Percentiles rank a stretch among this genome's conserved stretches.
Evolutionary conservation across 164 flowering plant genomes (phyloP).

Genomic region (Stephania japonica): DNA sequence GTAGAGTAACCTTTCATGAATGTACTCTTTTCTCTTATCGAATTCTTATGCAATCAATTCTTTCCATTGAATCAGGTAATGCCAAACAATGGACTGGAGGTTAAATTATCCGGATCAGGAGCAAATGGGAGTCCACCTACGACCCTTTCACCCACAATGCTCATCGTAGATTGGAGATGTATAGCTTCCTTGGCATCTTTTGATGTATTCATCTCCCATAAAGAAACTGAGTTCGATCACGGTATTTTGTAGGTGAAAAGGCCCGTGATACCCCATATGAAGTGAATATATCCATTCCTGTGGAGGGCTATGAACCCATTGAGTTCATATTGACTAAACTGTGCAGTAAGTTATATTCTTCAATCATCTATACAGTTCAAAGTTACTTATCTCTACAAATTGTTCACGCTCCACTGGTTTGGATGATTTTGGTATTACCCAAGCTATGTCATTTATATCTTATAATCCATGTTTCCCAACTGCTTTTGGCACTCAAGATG

Average conservation of each 20-base stretch:
- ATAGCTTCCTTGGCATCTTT: constrained; percentile 13
- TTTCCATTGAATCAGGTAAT: constrained; percentile 37
- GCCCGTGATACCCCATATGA: constrained; percentile 59
- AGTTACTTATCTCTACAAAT: neutral
- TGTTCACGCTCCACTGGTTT: neutral
- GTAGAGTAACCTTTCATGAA: neutral
- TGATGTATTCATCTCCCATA: constrained; percentile 4
- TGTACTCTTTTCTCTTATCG: neutral
- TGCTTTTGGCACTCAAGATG: neutral
- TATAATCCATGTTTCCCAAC: neutral
- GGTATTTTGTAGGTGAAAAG: constrained; percentile 50
- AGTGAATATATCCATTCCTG: constrained; percentile 73
- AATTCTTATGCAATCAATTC: neutral
- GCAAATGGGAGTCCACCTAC: constrained; percentile 69
- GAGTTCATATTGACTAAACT: constrained; percentile 72
- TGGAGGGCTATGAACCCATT: constrained; percentile 69
- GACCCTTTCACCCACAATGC: constrained; percentile 70
- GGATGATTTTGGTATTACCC: neutral
- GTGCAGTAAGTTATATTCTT: constrained; percentile 54
- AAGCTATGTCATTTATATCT: neutral
- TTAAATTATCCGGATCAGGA: constrained; percentile 64
- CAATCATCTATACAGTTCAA: constrained; percentile 5
- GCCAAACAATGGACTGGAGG: constrained; percentile 66
- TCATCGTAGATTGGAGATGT: constrained; percentile 84
- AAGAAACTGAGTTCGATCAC: constrained; percentile 2